Base-by-base conservation (phyloP, 371 early-diverging fungal species). In the Rhizomucor pusillus region DNA sequence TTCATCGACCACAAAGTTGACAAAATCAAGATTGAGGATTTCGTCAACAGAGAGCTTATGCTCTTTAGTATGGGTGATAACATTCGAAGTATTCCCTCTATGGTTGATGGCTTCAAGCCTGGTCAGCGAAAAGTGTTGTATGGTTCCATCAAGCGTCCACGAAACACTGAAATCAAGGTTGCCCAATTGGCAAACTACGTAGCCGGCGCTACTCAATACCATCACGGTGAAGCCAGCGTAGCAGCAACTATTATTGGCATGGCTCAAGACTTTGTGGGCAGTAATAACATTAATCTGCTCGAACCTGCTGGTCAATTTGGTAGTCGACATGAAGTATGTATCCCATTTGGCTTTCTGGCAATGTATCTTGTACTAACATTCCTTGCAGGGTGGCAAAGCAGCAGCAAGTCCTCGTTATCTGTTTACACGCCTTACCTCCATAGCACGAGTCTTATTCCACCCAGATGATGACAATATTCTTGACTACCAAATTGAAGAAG, bases 51-150 rank as follows among this genome's bases (percentile, higher is more conserved):
- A 66, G 99, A 99, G 70, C 80, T 99, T 41, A 95, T 99, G 69
- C 77, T 98, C 18, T 99, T 98, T 79, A 90, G 80, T 66, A 94
- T 98, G 82, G 99, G 99, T 0, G 99, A 99, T 69, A 99, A 99
- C 63, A 80, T 90, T 13, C 88, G 99, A 36, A 96, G 97, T 1
- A 99, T 99, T 60, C 99, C 99, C 2, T 92, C 87, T n/a, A 79
- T 93, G 9, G 88, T 99, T 1, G 99, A 99, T 73, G 99, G 99
- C 2, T 80, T 99, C 23, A 99, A 99, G 73, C 99, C 99, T 4
- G 98, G 97, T 22, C 99, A 99, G 72, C 87, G 99, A 62, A 99
- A 99, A 73, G 95, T 99, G 36, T 64, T 99, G 39, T 99, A 86
- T 79, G 86, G 89, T 33, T 90, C 94, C 60, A 93, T 98, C 66